phyloP scores from a whole-genome alignment of 768 basidiomycete species.

The Cyclocybe aegerita region DNA sequence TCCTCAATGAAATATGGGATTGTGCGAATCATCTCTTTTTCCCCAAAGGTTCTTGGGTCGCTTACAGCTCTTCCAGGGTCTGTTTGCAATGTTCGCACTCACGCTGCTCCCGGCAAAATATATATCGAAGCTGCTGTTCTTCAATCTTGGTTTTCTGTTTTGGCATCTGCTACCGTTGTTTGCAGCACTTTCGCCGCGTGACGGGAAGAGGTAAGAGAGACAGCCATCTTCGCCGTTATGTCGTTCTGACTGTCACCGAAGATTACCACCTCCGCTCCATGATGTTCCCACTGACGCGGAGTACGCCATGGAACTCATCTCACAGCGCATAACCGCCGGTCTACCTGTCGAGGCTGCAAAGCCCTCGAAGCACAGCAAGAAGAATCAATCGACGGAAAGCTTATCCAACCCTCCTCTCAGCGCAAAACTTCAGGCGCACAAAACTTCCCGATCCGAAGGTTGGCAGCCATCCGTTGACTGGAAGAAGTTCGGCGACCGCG shows the following conservation, averaged over 20 bases:
- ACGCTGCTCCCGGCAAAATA: conserved; percentile 50
- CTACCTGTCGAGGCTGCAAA: conserved; percentile 41
- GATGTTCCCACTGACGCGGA: conserved; percentile 68
- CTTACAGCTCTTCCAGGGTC: conserved; percentile 28
- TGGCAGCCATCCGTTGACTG: conserved; percentile 34
- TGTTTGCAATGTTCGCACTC: conserved; percentile 37
- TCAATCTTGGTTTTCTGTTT: conserved; percentile 49
- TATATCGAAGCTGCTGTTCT: conserved; percentile 46
- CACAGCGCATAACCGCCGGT: conserved; percentile 56
- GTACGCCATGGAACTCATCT: conserved; percentile 69
- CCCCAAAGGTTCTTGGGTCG: not conserved
- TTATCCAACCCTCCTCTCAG: not conserved
- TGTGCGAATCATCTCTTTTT: conserved; percentile 30
- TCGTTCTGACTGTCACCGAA: conserved; percentile 17
- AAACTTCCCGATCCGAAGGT: not conserved
- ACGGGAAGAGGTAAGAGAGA: conserved; percentile 42
- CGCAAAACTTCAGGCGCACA: not conserved
- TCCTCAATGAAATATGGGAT: conserved; percentile 48
- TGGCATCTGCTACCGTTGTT: conserved; percentile 66
- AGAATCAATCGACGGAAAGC: conserved; percentile 11
- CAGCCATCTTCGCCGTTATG: not conserved
- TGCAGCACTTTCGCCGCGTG: conserved; percentile 45
- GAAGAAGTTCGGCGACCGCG: conserved; percentile 56
- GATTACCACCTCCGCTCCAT: conserved; percentile 44
- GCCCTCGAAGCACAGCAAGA: conserved; percentile 11